Conservation (phyloP, 228 moss, liverwort and hornwort genomes). For the Sphagnum fallax region DNA sequence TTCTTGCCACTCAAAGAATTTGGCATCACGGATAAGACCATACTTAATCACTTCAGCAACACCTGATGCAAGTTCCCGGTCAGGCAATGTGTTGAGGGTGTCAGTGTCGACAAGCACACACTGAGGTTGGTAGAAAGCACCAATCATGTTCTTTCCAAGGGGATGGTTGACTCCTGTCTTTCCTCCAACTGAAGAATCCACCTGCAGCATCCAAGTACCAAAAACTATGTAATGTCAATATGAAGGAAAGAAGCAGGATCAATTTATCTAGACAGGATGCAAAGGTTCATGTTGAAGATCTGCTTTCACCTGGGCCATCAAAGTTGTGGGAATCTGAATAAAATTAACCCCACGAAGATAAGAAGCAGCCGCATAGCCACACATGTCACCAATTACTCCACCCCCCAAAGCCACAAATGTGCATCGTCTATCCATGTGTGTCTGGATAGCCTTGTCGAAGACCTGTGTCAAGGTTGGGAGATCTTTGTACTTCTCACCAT, state of each 20-base stretch:
- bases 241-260: conserved; percentile 35
- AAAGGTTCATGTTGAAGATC: background rate
- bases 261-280: background rate
- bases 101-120: conserved; percentile 43
- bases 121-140: conserved; percentile 52
- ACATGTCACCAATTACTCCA: conserved; percentile 60
- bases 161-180: conserved; percentile 51
- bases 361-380: conserved; percentile 53
- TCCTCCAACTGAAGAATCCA: conserved; percentile 56
- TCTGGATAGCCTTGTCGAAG: conserved; percentile 45
- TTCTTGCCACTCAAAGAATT: conserved; percentile 51
- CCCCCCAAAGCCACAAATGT: conserved; percentile 57
- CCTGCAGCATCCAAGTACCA: conserved; percentile 17
- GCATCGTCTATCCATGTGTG: conserved; percentile 48
- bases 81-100: conserved; percentile 39
- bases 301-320: conserved; percentile 44
- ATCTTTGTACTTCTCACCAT: conserved; percentile 43
- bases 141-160: conserved; percentile 54
- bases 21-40: conserved; percentile 43
- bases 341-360: conserved; percentile 53
- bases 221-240: conserved; percentile 13
- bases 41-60: conserved; percentile 54
- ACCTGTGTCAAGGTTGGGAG: conserved; percentile 41
- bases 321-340: conserved; percentile 51
- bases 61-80: conserved; percentile 44